Evolutionary conservation across 1,139 yeast genomes (phyloP).

Genomic region (Hyphopichia burtonii): DNA sequence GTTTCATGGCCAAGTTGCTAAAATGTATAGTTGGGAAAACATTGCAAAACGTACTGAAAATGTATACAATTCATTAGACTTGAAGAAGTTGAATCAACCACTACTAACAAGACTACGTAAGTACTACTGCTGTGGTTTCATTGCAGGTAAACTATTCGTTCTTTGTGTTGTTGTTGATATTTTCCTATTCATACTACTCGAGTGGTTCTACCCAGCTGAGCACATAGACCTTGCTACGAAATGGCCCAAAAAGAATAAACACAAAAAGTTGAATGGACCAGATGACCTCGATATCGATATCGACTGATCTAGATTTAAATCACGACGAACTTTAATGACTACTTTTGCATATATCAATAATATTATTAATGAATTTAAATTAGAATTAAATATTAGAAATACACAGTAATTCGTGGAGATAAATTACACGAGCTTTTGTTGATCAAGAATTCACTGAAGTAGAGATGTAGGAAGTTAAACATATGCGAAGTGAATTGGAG

Average conservation of each 20-base stretch:
- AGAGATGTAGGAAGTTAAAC: too few species aligned
- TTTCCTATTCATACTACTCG: slow-evolving; percentile 59
- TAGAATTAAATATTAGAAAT: too few species aligned
- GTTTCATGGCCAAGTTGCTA: slow-evolving; percentile 75
- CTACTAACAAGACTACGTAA: slow-evolving; percentile 50
- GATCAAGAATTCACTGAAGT: too few species aligned
- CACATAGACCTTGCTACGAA: slow-evolving; percentile 70
- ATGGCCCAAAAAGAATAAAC: slow-evolving; percentile 57
- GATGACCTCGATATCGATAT: background rate
- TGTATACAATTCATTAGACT: slow-evolving; percentile 65
- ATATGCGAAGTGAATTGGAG: too few species aligned
- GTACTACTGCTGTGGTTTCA: slow-evolving; percentile 72
- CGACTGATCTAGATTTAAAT: background rate
- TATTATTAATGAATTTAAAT: too few species aligned
- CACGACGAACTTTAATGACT: too few species aligned
- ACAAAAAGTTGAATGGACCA: background rate
- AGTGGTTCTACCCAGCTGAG: slow-evolving; percentile 66
- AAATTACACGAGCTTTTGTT: too few species aligned
- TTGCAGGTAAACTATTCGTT: slow-evolving; percentile 83
- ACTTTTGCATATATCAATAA: background rate
- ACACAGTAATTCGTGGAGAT: too few species aligned
- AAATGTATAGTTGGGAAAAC: slow-evolving; percentile 91
- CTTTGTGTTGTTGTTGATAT: slow-evolving; percentile 79
- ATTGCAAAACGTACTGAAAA: slow-evolving; percentile 83
- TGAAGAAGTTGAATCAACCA: slow-evolving; percentile 44